Percentiles rank a stretch among this genome's conserved stretches.
These are phyloP conservation scores for Aspergillus haitiensis DNA, from an alignment of 495 filamentous ascomycete genomes.

Conservation along the genomic window DNA sequence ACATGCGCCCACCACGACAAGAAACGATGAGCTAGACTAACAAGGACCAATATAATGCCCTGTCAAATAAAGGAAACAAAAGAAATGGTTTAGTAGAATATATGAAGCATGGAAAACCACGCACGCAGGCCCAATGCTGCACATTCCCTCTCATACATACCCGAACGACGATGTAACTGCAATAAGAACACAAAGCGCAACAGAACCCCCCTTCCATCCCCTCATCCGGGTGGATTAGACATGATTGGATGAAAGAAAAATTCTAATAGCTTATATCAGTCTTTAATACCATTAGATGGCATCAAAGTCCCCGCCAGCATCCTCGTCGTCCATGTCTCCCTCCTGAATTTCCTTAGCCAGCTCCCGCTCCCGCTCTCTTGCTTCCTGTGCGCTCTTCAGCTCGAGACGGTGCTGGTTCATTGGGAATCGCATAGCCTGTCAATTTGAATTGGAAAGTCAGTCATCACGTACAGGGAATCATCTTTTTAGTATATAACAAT, in stretches of 20 bases:
- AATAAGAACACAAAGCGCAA: slow-evolving; percentile 29
- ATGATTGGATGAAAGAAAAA: slow-evolving; percentile 13
- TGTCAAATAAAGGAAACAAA: slow-evolving; percentile 20
- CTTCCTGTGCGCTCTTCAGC: slow-evolving; percentile 96
- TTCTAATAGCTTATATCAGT: slow-evolving; percentile 13
- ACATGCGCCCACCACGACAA: slow-evolving; percentile 23
- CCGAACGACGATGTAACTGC: slow-evolving; percentile 25
- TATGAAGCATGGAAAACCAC: slow-evolving; percentile 34
- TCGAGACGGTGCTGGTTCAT: slow-evolving; percentile 99
- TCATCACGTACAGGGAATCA: not conserved
- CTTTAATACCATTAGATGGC: slow-evolving; percentile 67
- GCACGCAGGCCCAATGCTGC: slow-evolving; percentile 34
- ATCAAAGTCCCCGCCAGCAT: slow-evolving; percentile 95
- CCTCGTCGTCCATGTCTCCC: slow-evolving; percentile 95
- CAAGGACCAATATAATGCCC: slow-evolving; percentile 19
- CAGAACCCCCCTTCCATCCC: slow-evolving; percentile 14
- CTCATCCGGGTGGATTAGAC: slow-evolving; percentile 10
- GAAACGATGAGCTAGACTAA: slow-evolving; percentile 12
- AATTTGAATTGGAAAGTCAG: slow-evolving; percentile 1
- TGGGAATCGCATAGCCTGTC: slow-evolving; percentile 93
- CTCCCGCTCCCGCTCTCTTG: slow-evolving; percentile 90
- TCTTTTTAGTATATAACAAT: not conserved
- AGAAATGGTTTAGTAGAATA: slow-evolving; percentile 30
- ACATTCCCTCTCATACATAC: slow-evolving; percentile 35
- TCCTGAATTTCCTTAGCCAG: slow-evolving; percentile 99